These are phyloP conservation scores for Kalanchoe fedtschenkoi DNA, from an alignment of 164 flowering plant species.

Conservation along the genomic window DNA sequence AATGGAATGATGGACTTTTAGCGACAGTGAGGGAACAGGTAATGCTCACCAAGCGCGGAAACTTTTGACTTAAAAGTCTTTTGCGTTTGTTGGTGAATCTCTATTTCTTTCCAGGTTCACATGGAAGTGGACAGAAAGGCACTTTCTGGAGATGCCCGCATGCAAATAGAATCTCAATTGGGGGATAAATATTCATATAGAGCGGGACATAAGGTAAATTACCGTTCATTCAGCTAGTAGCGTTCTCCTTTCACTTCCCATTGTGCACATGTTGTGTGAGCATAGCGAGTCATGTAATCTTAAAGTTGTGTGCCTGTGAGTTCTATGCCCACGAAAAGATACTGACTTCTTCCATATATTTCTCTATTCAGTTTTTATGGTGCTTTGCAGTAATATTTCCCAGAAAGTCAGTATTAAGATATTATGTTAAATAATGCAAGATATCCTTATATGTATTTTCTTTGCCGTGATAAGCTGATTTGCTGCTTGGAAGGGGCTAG, in stretches of 20 bases:
- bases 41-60: constrained; percentile 11
- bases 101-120: constrained; percentile 49
- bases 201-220: constrained; percentile 76
- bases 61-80: not conserved
- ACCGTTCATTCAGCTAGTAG: not conserved
- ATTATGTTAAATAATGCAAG: not conserved
- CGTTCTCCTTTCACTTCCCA: not conserved
- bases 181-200: constrained; percentile 62
- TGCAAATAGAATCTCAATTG: constrained; percentile 25
- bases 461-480: constrained; percentile 49
- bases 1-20: constrained; percentile 96
- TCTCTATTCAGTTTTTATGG: not conserved
- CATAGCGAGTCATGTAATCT: not conserved
- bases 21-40: constrained; percentile 95
- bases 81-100: not conserved
- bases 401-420: not conserved
- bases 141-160: constrained; percentile 39
- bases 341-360: not conserved
- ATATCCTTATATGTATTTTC: not conserved
- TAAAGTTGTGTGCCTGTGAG: not conserved
- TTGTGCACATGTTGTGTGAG: not conserved
- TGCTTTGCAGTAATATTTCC: not conserved
- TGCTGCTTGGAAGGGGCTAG: constrained; percentile 95
- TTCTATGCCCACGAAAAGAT: not conserved
- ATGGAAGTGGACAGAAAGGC: constrained; percentile 91